A percentile compares a stretch with the other conserved stretches of the same genome.
phyloP scores from a whole-genome alignment of 2,329 filamentous ascomycete species.

The Grosmannia clavigera region DNA sequence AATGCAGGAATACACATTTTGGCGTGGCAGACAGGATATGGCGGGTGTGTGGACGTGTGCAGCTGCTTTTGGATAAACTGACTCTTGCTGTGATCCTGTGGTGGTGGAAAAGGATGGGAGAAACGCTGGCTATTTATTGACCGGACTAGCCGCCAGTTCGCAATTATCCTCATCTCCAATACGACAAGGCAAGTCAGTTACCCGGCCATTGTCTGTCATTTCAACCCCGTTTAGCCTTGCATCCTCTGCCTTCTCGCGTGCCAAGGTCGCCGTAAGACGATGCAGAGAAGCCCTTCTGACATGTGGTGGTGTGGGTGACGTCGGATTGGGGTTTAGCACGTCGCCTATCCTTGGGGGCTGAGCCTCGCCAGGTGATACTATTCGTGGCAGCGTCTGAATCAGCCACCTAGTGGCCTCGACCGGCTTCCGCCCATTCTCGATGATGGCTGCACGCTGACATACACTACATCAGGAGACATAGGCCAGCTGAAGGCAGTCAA shows the following conservation, averaged over 20 bases:
- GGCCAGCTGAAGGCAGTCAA: too few species aligned
- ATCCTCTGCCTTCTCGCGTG: neutral
- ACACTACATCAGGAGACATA: too few species aligned
- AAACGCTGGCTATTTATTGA: neutral
- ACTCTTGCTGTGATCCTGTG: neutral
- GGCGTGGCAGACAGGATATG: neutral
- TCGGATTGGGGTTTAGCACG: neutral
- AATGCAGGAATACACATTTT: slow-evolving; percentile 40
- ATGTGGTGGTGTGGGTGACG: neutral
- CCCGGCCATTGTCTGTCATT: neutral
- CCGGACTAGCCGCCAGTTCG: neutral
- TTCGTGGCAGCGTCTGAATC: neutral
- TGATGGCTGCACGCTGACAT: neutral
- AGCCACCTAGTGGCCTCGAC: neutral
- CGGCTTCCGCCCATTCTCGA: neutral
- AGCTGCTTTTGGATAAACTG: neutral
- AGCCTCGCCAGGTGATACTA: neutral
- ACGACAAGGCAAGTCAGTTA: neutral
- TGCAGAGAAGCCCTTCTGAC: neutral
- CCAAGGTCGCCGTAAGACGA: neutral
- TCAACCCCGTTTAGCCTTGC: neutral
- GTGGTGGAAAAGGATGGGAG: neutral
- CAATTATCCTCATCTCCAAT: neutral
- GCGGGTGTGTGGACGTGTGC: neutral
- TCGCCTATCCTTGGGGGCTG: neutral